Conservation (phyloP, 2,329 filamentous ascomycete genomes). For the Eutypa lata region DNA sequence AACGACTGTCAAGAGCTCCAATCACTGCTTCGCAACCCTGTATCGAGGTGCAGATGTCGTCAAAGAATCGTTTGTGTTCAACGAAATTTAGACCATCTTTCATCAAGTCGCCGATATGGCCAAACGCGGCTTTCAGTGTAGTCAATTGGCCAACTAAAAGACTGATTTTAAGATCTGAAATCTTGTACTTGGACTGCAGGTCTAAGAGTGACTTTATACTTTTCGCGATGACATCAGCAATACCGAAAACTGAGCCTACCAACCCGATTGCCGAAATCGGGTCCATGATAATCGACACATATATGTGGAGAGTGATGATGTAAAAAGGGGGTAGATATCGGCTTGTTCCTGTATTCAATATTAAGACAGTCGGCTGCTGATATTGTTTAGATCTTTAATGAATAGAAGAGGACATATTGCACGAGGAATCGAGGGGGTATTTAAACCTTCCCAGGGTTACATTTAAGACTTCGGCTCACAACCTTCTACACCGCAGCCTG, state of each 20-base stretch:
- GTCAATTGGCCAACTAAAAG: neutral
- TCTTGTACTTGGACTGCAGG: neutral
- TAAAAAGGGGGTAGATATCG: too few relatives aligned
- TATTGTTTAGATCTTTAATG: too few relatives aligned
- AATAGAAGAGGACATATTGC: too few relatives aligned
- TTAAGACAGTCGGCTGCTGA: too few relatives aligned
- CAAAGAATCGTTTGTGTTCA: neutral
- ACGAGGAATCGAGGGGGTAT: too few relatives aligned
- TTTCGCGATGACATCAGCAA: slow-evolving; percentile 1
- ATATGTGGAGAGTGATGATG: too few relatives aligned
- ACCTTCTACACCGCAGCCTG: too few relatives aligned
- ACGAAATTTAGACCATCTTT: neutral
- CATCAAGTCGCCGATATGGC: neutral
- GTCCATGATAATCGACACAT: neutral
- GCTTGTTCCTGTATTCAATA: too few relatives aligned
- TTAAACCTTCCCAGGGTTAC: too few relatives aligned
- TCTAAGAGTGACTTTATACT: neutral
- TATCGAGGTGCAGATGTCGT: neutral
- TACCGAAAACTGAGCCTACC: neutral
- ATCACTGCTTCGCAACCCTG: neutral
- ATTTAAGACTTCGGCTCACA: too few relatives aligned
- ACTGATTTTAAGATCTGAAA: neutral
- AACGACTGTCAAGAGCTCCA: neutral
- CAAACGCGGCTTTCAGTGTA: slow-evolving; percentile 1
- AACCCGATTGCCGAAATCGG: slow-evolving; percentile 1